Percentiles rank a stretch among this genome's conserved stretches.
Conservation (phyloP, 192 early-diverging fungal species). For the Paraglomus brasilianum region DNA sequence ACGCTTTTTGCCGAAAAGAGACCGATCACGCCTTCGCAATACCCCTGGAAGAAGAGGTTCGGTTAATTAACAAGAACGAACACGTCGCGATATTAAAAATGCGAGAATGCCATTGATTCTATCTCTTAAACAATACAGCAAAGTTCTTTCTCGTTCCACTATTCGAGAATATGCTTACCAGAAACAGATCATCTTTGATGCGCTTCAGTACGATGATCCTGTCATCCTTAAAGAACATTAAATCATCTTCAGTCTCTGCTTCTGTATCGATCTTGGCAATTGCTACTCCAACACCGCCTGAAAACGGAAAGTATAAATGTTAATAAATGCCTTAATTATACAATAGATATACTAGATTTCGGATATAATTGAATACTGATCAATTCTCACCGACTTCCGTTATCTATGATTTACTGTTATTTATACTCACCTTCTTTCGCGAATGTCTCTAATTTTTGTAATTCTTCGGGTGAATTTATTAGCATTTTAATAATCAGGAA, state of each 20-base stretch:
- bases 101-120: no score
- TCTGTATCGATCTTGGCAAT: constrained; percentile 43
- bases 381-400: not conserved
- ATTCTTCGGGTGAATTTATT: constrained; percentile 11
- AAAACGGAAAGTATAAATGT: not conserved
- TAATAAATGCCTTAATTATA: not conserved
- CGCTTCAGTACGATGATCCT: constrained; percentile 41
- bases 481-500: not conserved
- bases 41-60: constrained; percentile 40
- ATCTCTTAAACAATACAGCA: not conserved
- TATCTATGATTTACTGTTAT: not conserved
- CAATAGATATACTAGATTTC: not conserved
- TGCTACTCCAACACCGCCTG: constrained; percentile 45
- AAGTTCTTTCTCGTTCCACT: not conserved
- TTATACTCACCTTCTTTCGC: constrained; percentile 18
- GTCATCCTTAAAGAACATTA: constrained; percentile 51
- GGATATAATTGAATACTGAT: not conserved
- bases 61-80: not conserved
- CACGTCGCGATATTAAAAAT: no score
- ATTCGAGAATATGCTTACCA: constrained; percentile 36
- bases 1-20: constrained; percentile 49
- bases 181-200: constrained; percentile 40
- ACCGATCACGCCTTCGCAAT: constrained; percentile 58
- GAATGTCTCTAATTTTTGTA: constrained; percentile 24
- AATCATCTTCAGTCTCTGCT: constrained; percentile 41